These are phyloP conservation scores for Pulveroboletus frians DNA, from an alignment of 768 basidiomycete species.

Conservation along the genomic window DNA sequence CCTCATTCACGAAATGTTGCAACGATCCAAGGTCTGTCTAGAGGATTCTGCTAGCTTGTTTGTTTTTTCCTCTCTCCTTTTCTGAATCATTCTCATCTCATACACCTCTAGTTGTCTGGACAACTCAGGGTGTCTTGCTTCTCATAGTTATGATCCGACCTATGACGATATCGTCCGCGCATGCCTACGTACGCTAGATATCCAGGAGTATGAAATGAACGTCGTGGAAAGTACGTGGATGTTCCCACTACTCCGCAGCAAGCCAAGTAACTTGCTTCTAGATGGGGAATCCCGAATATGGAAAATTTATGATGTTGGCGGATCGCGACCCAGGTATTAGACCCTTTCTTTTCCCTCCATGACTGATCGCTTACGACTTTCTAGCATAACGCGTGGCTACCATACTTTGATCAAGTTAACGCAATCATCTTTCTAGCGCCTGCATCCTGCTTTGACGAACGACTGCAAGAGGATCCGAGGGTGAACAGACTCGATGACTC, in stretches of 20 bases:
- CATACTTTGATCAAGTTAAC: conserved; percentile 74
- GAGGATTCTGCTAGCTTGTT: conserved; percentile 68
- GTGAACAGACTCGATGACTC: conserved; percentile 75
- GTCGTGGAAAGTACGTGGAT: conserved; percentile 30
- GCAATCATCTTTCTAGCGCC: conserved; percentile 80
- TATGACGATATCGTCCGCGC: conserved; percentile 73
- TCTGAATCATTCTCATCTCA: neutral
- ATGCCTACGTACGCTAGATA: conserved; percentile 62
- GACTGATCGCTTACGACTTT: neutral
- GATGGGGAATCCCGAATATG: conserved; percentile 47
- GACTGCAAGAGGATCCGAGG: conserved; percentile 59
- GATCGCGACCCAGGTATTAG: conserved; percentile 58
- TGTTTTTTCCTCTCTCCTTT: conserved; percentile 18
- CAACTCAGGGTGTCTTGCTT: conserved; percentile 60
- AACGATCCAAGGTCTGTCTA: conserved; percentile 42
- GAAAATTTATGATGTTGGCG: conserved; percentile 75
- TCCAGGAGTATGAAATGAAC: conserved; percentile 57
- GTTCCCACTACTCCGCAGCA: neutral
- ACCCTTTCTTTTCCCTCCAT: conserved; percentile 4
- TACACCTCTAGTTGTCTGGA: conserved; percentile 52
- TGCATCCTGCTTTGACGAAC: conserved; percentile 78
- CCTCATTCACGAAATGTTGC: conserved; percentile 46
- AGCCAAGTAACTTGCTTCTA: conserved; percentile 4
- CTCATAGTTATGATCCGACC: conserved; percentile 54
- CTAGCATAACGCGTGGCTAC: conserved; percentile 75